Evolutionary conservation across 1,284 basidiomycete species (phyloP).

Genomic region (Anthracocystis panici-leucophaei): DNA sequence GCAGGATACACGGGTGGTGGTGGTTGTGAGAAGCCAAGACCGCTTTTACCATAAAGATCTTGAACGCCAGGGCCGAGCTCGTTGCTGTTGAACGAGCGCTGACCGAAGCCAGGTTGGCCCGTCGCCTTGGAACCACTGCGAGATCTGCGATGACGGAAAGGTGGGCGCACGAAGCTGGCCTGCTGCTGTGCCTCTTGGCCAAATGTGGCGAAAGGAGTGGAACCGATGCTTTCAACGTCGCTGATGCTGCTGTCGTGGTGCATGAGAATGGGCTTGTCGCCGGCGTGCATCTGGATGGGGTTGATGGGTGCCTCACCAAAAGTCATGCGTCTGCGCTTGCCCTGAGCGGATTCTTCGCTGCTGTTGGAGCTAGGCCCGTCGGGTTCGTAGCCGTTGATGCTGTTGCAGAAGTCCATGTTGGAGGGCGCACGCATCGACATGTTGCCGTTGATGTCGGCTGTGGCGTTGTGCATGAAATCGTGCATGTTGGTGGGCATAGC

Average conservation of each 20-base stretch:
- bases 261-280: slow-evolving; percentile 23
- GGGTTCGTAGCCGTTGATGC: slow-evolving; percentile 35
- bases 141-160: slow-evolving; percentile 41
- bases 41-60: slow-evolving; percentile 14
- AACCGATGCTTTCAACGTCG: slow-evolving; percentile 24
- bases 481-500: slow-evolving; percentile 23
- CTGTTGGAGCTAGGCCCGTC: slow-evolving; percentile 34
- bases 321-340: slow-evolving; percentile 52
- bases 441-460: slow-evolving; percentile 4
- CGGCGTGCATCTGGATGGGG: slow-evolving; percentile 17
- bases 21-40: slow-evolving; percentile 26
- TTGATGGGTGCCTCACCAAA: slow-evolving; percentile 38
- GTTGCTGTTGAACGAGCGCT: slow-evolving; percentile 32
- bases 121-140: slow-evolving; percentile 37
- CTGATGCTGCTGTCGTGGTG: slow-evolving; percentile 43
- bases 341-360: slow-evolving; percentile 38
- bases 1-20: slow-evolving; percentile 34
- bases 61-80: slow-evolving; percentile 21
- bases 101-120: slow-evolving; percentile 26
- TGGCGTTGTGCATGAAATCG: slow-evolving; percentile 19
- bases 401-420: slow-evolving; percentile 22
- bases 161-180: slow-evolving; percentile 24
- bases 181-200: slow-evolving; percentile 21
- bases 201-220: slow-evolving; percentile 20
- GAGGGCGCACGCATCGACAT: slow-evolving; percentile 30